Percentiles rank a stretch among this genome's conserved stretches.
Conservation (phyloP, 1,284 basidiomycete genomes). For the Marasmius tenuissimus region DNA sequence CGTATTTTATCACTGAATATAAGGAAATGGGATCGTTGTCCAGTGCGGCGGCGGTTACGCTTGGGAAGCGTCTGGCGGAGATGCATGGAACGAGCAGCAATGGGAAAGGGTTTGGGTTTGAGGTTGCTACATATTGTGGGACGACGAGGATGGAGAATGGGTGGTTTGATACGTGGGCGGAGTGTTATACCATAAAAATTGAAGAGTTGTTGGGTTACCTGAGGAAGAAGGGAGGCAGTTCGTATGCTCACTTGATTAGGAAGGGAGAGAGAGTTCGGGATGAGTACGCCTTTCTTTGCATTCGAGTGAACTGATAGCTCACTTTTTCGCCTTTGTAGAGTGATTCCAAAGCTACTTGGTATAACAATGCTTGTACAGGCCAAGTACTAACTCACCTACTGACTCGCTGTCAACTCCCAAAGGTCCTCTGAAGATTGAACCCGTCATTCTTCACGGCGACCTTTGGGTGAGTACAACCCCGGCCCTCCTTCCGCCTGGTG, state of each 20-base stretch:
- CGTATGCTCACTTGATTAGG: conserved; percentile 44
- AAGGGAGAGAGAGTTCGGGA: conserved; percentile 57
- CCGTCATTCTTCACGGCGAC: conserved; percentile 84
- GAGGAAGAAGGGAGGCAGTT: conserved; percentile 34
- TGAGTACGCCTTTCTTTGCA: conserved; percentile 43
- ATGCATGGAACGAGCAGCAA: conserved; percentile 58
- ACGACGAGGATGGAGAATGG: conserved; percentile 76
- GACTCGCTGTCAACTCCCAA: not conserved
- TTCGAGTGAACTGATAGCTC: not conserved
- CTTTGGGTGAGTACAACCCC: conserved; percentile 61
- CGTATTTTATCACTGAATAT: conserved; percentile 77
- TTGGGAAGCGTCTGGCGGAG: conserved; percentile 67
- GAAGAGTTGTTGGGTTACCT: conserved; percentile 64
- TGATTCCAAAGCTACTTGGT: conserved; percentile 74
- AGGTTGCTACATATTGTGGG: conserved; percentile 80
- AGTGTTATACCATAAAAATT: conserved; percentile 70
- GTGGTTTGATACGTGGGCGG: conserved; percentile 73
- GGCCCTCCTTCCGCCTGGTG: conserved; percentile 11
- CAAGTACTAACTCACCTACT: not conserved
- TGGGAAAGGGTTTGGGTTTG: conserved; percentile 67
- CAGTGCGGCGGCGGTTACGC: conserved; percentile 41
- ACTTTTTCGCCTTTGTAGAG: conserved; percentile 41
- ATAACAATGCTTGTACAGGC: conserved; percentile 1
- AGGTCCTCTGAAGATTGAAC: conserved; percentile 58
- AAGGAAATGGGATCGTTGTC: conserved; percentile 57